A percentile compares a stretch with the other conserved stretches of the same genome.
phyloP scores from a whole-genome alignment of 371 early-diverging fungal genomes.

The Agmasoma carcini region DNA sequence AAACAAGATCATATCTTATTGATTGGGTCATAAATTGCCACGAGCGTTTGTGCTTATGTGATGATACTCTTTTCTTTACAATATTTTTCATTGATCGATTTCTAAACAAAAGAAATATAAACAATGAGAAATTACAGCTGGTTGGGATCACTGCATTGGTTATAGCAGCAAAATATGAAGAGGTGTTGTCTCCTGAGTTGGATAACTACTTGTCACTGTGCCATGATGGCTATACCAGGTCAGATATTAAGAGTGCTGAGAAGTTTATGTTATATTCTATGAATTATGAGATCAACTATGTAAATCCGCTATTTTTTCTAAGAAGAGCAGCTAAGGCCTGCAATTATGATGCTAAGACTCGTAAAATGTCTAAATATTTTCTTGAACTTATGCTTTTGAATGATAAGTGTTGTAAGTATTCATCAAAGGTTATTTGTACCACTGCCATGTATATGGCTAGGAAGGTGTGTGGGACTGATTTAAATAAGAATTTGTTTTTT shows the following conservation, averaged over 20 bases:
- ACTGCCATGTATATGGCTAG: constrained; percentile 70
- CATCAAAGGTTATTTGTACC: constrained; percentile 67
- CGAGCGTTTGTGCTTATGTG: constrained; percentile 67
- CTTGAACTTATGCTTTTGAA: constrained; percentile 79
- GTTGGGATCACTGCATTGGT: constrained; percentile 81
- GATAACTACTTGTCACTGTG: constrained; percentile 43
- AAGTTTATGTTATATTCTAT: constrained; percentile 51
- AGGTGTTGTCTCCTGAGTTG: constrained; percentile 57
- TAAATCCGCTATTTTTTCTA: constrained; percentile 51
- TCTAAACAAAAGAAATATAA: constrained; percentile 65
- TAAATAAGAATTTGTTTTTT: constrained; percentile 42
- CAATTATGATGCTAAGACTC: constrained; percentile 62
- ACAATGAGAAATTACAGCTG: constrained; percentile 71
- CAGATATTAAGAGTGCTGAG: constrained; percentile 51
- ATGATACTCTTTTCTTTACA: constrained; percentile 79
- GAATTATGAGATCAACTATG: constrained; percentile 46
- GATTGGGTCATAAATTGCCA: constrained; percentile 82
- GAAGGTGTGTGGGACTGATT: constrained; percentile 61
- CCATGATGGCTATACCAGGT: constrained; percentile 32
- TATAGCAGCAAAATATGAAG: constrained; percentile 89
- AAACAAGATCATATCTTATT: constrained; percentile 70
- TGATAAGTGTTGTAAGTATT: constrained; percentile 60
- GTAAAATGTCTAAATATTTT: constrained; percentile 79
- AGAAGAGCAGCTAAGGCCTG: constrained; percentile 43
- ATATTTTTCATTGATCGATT: constrained; percentile 89